Evolutionary conservation across 2,329 filamentous ascomycete genomes (phyloP), one percentile per base, ranked within the genome.

Genomic region (Talaromyces sp.): DNA sequence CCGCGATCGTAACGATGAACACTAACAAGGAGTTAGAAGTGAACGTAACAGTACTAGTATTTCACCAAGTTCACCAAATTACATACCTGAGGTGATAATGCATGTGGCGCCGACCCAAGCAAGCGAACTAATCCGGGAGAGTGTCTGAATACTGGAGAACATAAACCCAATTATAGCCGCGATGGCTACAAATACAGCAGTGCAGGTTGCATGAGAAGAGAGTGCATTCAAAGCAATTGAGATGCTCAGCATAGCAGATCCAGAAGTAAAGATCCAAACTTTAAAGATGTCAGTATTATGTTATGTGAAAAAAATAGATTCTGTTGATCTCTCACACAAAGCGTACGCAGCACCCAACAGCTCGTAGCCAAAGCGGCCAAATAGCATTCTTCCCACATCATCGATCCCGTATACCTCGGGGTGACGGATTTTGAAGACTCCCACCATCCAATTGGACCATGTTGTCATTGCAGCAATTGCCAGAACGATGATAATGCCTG

Each of bases 191-290:
- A 61, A 67, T 4, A 56, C 56, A 5, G 65, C 64, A 9, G 61
- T 68, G 56, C 58, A 49, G 32, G 54, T 58, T 60, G 65, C 73
- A 49, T 76, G 74, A 0, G 56, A 53, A 0, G 73, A 75, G 1
- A 76, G 52, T 1, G 74, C 62, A 48, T 77, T 77, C 7, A 77
- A 57, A 0, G 62, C 69, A n/a, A 75, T 76, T 0, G 71, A 76
- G 3, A 73, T 65, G n/a, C 75, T 66, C 6, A 77, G 62, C 58
- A 79, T 69, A 17, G 69, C 75, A 22, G 74, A 75, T 37, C 75
- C 32, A 35, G 11, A 13, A 6, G 70, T 72, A 69, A 51, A 78
- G 51, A 60, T 65, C 62, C 43, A 71, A 68, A 56, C 60, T 63
- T 17, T 10, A 41, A 30, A 46, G 33, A 22, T 22, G 43, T 13